A percentile compares a stretch with the other conserved stretches of the same genome.
phyloP scores from a whole-genome alignment of 2,329 filamentous ascomycete species.

The Aspergillus spinulosporus region DNA sequence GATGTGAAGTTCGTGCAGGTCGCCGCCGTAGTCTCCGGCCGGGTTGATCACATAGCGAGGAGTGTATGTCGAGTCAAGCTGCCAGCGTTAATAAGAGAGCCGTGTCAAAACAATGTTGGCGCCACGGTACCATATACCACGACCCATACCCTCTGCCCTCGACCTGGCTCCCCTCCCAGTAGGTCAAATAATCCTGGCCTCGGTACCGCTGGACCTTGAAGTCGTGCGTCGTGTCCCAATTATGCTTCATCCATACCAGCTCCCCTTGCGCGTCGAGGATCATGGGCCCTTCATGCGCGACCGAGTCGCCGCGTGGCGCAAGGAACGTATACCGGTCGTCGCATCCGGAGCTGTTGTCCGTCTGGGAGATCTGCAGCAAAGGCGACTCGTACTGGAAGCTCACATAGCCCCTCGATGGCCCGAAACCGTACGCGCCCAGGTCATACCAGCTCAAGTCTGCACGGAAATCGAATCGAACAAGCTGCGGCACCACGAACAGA shows the following conservation, averaged over 20 bases:
- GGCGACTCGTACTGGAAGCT: conserved; percentile 35
- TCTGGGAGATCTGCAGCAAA: conserved; percentile 28
- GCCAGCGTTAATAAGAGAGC: neutral
- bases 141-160: conserved; percentile 24
- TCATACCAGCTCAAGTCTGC: conserved; percentile 29
- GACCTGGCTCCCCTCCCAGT: conserved; percentile 29
- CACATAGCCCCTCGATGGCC: conserved; percentile 28
- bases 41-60: conserved; percentile 23
- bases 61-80: conserved; percentile 30
- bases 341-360: conserved; percentile 27
- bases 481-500: conserved; percentile 21
- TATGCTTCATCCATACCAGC: conserved; percentile 30
- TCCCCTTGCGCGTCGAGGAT: conserved; percentile 31
- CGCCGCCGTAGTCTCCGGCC: conserved; percentile 26
- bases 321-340: conserved; percentile 34
- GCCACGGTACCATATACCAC: conserved; percentile 29
- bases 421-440: conserved; percentile 33
- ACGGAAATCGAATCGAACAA: conserved; percentile 22
- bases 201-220: conserved; percentile 29
- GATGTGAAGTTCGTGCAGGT: conserved; percentile 39
- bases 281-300: conserved; percentile 28
- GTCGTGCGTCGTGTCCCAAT: conserved; percentile 28
- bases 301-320: conserved; percentile 34
- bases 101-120: neutral
- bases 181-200: conserved; percentile 28